These are phyloP conservation scores for Castanospermum australe DNA, from an alignment of 306 rosid species.

Conservation along the genomic window DNA sequence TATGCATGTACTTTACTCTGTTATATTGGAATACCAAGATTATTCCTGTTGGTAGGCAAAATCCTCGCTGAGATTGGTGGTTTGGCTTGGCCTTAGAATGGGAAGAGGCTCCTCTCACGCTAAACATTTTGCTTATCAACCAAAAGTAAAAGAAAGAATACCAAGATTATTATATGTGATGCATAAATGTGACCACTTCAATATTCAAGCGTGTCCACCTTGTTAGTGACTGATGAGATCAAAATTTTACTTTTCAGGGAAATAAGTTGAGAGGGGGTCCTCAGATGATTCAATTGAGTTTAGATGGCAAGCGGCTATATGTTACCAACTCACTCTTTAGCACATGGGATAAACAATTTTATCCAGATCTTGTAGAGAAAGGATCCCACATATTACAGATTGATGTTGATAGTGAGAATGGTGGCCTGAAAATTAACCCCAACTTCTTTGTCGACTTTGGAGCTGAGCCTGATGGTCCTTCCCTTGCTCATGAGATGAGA, in stretches of 20 bases:
- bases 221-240: background rate
- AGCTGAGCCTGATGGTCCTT: conserved; percentile 87
- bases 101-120: too few species aligned
- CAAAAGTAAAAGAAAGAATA: too few species aligned
- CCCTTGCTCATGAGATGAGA: conserved; percentile 97
- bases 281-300: conserved; percentile 90
- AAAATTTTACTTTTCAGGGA: conserved; percentile 49
- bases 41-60: too few species aligned
- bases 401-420: conserved; percentile 73
- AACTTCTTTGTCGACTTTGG: conserved; percentile 91
- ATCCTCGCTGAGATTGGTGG: too few species aligned
- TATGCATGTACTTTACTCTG: background rate
- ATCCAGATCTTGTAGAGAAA: conserved; percentile 67
- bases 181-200: background rate
- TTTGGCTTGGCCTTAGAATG: too few species aligned
- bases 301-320: conserved; percentile 88
- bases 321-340: conserved; percentile 89
- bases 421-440: conserved; percentile 72
- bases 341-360: conserved; percentile 84
- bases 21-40: background rate
- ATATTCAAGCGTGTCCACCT: background rate
- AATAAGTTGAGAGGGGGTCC: conserved; percentile 82
- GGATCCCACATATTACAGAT: conserved; percentile 91
- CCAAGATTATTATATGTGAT: background rate
- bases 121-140: too few species aligned